Evolutionary conservation across 495 filamentous ascomycete species (phyloP).

Genomic region (Paragyromitra xinjiangensis): DNA sequence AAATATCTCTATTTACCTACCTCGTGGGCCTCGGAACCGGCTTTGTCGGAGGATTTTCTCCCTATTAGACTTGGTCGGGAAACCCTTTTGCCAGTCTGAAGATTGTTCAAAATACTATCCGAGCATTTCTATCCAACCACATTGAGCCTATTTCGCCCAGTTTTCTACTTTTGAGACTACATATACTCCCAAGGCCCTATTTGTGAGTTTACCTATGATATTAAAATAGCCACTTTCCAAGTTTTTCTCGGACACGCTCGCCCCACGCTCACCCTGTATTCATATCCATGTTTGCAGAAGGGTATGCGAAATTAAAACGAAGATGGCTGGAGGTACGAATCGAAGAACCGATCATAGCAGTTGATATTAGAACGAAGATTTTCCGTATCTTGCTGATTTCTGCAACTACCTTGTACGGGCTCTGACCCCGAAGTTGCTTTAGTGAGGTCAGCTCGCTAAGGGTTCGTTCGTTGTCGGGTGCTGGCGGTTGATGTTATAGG

Average conservation of each 20-base stretch:
- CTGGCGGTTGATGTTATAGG: background rate
- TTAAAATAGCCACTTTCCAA: background rate
- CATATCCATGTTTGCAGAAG: background rate
- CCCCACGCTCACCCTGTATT: background rate
- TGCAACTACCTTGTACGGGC: background rate
- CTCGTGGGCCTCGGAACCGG: background rate
- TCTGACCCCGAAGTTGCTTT: background rate
- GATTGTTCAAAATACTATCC: background rate
- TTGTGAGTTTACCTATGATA: background rate
- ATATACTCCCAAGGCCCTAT: background rate
- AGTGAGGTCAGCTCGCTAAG: background rate
- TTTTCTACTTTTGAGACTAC: background rate
- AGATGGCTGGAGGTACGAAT: background rate
- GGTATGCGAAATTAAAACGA: background rate
- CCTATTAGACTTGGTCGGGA: background rate
- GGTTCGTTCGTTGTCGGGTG: background rate
- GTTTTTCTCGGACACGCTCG: background rate
- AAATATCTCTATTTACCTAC: no score
- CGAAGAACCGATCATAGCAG: background rate
- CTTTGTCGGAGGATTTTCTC: background rate
- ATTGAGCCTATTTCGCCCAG: background rate
- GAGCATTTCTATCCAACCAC: background rate
- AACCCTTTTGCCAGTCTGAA: background rate
- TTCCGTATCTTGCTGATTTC: conserved; percentile 1
- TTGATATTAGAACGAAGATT: background rate